Conservation (phyloP, 1,284 basidiomycete genomes). For the Ceratobasidium sp. region DNA sequence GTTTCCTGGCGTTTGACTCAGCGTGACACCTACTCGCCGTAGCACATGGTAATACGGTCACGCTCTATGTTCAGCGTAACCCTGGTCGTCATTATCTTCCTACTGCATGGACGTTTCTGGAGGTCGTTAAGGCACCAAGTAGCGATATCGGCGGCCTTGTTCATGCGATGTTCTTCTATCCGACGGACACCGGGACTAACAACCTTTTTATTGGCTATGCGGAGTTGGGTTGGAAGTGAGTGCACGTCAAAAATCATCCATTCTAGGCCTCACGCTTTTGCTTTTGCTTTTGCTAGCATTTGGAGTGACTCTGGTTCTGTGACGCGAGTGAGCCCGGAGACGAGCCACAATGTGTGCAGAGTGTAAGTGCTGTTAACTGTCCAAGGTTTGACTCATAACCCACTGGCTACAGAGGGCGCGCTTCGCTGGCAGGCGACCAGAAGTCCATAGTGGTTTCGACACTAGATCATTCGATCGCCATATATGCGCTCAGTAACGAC, state of each 20-base stretch:
- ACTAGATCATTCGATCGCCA: neutral
- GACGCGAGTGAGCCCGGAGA: neutral
- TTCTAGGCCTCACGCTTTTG: neutral
- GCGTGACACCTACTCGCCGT: neutral
- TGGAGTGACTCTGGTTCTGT: neutral
- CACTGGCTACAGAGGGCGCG: neutral
- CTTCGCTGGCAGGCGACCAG: neutral
- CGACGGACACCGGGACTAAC: neutral
- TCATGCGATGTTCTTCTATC: neutral
- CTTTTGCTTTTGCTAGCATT: slow-evolving; percentile 4
- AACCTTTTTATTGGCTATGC: neutral
- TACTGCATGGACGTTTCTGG: neutral
- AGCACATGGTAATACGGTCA: neutral
- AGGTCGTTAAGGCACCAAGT: neutral
- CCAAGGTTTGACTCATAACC: neutral
- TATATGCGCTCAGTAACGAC: neutral
- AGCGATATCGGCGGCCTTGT: neutral
- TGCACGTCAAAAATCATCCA: neutral
- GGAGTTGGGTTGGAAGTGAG: neutral
- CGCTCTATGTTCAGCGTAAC: neutral
- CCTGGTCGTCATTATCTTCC: neutral
- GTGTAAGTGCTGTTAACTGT: neutral
- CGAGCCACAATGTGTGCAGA: neutral
- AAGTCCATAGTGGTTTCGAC: neutral
- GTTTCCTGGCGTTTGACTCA: neutral